These are phyloP conservation scores for Podila minutissima DNA, from an alignment of 192 early-diverging fungal genomes.

Conservation along the genomic window DNA sequence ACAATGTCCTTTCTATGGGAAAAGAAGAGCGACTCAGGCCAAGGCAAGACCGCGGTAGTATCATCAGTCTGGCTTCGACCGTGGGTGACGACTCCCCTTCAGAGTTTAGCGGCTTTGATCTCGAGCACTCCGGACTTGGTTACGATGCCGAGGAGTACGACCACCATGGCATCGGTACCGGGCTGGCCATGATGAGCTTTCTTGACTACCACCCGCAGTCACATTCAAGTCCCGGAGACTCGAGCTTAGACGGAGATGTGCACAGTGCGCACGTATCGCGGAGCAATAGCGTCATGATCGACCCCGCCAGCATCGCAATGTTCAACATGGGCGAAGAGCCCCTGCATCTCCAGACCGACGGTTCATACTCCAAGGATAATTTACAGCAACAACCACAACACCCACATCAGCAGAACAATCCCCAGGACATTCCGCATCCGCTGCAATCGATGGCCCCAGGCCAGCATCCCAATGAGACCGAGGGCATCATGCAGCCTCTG, in stretches of 20 bases:
- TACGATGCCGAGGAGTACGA: slow-evolving; percentile 38
- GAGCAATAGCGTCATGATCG: slow-evolving; percentile 46
- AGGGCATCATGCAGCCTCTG: slow-evolving; percentile 32
- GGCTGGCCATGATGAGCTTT: slow-evolving; percentile 47
- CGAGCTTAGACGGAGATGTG: slow-evolving; percentile 23
- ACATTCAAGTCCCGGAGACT: slow-evolving; percentile 34
- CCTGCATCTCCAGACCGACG: slow-evolving; percentile 17
- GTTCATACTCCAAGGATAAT: slow-evolving; percentile 14
- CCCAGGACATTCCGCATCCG: slow-evolving; percentile 1
- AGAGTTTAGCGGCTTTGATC: slow-evolving; percentile 36
- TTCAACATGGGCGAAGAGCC: slow-evolving; percentile 27
- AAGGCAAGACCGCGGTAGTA: slow-evolving; percentile 43
- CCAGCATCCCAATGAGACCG: slow-evolving; percentile 44
- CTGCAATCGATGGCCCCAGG: slow-evolving; percentile 18
- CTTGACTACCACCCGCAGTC: slow-evolving; percentile 26
- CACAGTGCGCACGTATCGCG: slow-evolving; percentile 36
- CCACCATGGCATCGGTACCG: slow-evolving; percentile 42
- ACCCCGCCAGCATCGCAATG: slow-evolving; percentile 23
- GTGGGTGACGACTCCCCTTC: slow-evolving; percentile 47
- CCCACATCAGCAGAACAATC: neutral
- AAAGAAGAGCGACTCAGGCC: slow-evolving; percentile 36
- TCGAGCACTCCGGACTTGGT: slow-evolving; percentile 24
- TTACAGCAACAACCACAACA: neutral
- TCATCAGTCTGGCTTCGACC: slow-evolving; percentile 49
- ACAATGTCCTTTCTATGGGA: slow-evolving; percentile 25